phyloP scores from a whole-genome alignment of 192 early-diverging fungal species.

The Chytriomyces hyalinus region DNA sequence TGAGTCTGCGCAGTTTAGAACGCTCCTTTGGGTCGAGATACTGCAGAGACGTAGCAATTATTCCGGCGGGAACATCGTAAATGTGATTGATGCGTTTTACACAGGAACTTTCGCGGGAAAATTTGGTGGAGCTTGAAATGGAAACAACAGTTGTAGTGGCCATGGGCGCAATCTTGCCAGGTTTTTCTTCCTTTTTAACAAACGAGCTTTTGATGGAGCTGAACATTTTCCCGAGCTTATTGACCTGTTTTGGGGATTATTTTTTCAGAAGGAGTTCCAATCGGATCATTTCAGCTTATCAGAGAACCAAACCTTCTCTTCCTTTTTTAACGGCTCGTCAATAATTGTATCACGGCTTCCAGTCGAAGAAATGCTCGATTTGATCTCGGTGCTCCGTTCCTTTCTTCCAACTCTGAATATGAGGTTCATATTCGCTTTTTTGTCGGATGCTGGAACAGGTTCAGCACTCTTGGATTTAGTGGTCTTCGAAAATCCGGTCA shows the following conservation, averaged over 20 bases:
- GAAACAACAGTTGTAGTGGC: neutral
- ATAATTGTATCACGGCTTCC: conserved; percentile 10
- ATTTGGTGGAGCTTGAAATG: neutral
- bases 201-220: conserved; percentile 25
- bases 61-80: conserved; percentile 32
- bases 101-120: neutral
- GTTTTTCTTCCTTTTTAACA: conserved; percentile 31
- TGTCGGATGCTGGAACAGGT: neutral
- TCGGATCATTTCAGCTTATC: too few relatives aligned
- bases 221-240: conserved; percentile 39
- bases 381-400: neutral
- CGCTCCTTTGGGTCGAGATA: conserved; percentile 44
- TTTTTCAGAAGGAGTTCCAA: too few relatives aligned
- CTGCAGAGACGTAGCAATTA: conserved; percentile 26
- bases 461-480: neutral
- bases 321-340: conserved; percentile 1
- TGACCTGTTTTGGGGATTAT: neutral
- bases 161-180: neutral
- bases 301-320: too few relatives aligned
- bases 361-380: neutral
- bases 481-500: conserved; percentile 19
- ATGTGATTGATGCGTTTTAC: conserved; percentile 23
- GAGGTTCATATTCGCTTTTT: conserved; percentile 11
- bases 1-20: conserved; percentile 33
- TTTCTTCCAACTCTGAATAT: conserved; percentile 16